Evolutionary conservation across 805 yeast genomes (phyloP), one percentile per base, ranked within the genome.

Genomic region (Teunomyces atbi): DNA sequence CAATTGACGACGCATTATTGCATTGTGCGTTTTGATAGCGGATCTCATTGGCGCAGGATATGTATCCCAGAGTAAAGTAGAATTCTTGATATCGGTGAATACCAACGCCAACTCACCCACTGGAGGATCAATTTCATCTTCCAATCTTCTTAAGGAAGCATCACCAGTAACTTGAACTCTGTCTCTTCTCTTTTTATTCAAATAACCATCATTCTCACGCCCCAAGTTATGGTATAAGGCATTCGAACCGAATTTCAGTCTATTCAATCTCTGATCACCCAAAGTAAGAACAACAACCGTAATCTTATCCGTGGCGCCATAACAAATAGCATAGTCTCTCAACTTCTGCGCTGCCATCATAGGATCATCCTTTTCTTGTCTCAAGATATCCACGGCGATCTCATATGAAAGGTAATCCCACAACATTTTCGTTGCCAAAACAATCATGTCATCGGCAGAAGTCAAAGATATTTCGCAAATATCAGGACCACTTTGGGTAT

Each of bases 31-130:
- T 66, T 90, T 89, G 60, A 94, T 94, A 0, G 99, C 98, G 2
- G 96, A 84, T 64, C 97, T 76, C 99, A 94, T 94, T 0, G 97
- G 96, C 43, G 82, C 80, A 2, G 97, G 96, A 59, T 82, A 85
- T 6, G 88, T 74, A 59, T 94, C 99, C 99, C 99, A 94, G 45
- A 94, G 68, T 42, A 84, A 69, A 0, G 99, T 94, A 1, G 98
- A 91, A 62, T 87, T 91, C 58, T 92, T 90, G 56, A 94, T 94
- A 78, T 94, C 99, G 0, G 99, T 94, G 67, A 94, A 94, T 1
- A 92, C 97, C 81, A 94, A 84, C 0, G 99, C 97, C 42, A 94
- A 71, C 42, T 89, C 90, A 2, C 98, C 98, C 5, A 84, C 83
- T 2, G 99, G 99, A 2, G 99, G 97, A 7, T 86, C 83, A 48